These are phyloP conservation scores for Ambrosia artemisiifolia DNA, from an alignment of 129 eudicot species.

Conservation along the genomic window DNA sequence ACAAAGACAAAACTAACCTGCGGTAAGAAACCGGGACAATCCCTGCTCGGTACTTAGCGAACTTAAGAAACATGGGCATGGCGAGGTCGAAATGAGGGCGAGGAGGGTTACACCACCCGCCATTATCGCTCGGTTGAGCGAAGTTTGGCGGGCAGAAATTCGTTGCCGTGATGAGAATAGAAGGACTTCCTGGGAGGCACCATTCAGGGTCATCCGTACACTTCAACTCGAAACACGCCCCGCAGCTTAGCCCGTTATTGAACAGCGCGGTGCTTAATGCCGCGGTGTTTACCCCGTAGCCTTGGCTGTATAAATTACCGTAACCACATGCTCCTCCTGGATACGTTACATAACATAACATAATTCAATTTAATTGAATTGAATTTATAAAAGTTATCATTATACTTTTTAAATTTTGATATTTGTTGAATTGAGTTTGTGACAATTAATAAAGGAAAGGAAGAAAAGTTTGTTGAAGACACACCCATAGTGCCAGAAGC, in stretches of 20 bases:
- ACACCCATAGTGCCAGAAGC: conserved; percentile 60
- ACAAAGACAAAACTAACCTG: conserved; percentile 35
- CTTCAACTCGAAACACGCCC: conserved; percentile 55
- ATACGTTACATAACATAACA: not conserved
- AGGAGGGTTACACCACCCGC: conserved; percentile 77
- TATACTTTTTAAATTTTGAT: no score
- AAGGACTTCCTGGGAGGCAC: conserved; percentile 65
- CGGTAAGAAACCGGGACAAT: conserved; percentile 60
- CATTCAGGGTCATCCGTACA: conserved; percentile 53
- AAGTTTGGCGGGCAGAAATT: conserved; percentile 66
- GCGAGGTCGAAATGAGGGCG: conserved; percentile 65
- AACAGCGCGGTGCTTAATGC: conserved; percentile 64
- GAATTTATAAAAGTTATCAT: not conserved
- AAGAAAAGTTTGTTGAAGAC: not conserved
- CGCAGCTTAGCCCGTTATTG: conserved; percentile 58
- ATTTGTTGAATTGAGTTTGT: not conserved
- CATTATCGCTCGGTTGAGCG: conserved; percentile 51
- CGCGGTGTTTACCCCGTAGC: conserved; percentile 63
- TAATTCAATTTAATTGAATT: no score
- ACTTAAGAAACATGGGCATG: conserved; percentile 62
- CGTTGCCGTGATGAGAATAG: conserved; percentile 60
- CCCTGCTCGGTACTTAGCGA: conserved; percentile 57
- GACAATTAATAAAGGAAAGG: no score
- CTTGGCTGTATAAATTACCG: conserved; percentile 64
- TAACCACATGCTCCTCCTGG: conserved; percentile 72